phyloP scores from a whole-genome alignment of 208 protist genomes.

The Trypanosoma avium region DNA sequence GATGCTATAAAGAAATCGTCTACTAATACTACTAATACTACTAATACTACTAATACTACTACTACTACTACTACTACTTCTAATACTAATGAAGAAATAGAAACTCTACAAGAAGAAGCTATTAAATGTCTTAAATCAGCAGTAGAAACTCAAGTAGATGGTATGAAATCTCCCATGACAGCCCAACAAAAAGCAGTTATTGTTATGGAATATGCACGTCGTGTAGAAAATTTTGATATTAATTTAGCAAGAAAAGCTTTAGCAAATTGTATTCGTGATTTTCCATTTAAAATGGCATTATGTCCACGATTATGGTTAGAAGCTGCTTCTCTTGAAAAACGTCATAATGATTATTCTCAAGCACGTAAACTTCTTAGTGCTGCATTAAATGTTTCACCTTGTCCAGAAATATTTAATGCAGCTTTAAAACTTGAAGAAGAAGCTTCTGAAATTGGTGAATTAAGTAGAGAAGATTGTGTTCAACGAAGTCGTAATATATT shows the following conservation, averaged over 20 bases:
- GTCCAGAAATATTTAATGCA: slow-evolving; percentile 32
- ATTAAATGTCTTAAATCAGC: slow-evolving; percentile 12
- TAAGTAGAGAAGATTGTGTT: slow-evolving; percentile 17
- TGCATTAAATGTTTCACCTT: slow-evolving; percentile 50
- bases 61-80: slow-evolving; percentile 3
- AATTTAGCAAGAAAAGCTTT: slow-evolving; percentile 50
- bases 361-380: slow-evolving; percentile 65
- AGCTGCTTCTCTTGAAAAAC: slow-evolving; percentile 72
- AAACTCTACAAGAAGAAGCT: slow-evolving; percentile 9
- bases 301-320: slow-evolving; percentile 81
- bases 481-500: slow-evolving; percentile 36
- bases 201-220: slow-evolving; percentile 67
- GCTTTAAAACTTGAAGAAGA: slow-evolving; percentile 56
- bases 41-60: neutral
- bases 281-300: slow-evolving; percentile 62
- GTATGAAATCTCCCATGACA: slow-evolving; percentile 28
- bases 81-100: slow-evolving; percentile 7
- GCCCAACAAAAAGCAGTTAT: slow-evolving; percentile 75
- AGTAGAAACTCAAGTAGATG: slow-evolving; percentile 18
- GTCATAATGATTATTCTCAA: slow-evolving; percentile 44
- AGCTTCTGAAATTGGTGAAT: slow-evolving; percentile 15
- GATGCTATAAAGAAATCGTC: too few relatives aligned
- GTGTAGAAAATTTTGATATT: slow-evolving; percentile 27
- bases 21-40: neutral
- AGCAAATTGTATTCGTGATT: slow-evolving; percentile 56